Evolutionary conservation across 2,329 filamentous ascomycete genomes (phyloP), one percentile per base, ranked within the genome.

Genomic region (Ophiostoma novo-ulmi): DNA sequence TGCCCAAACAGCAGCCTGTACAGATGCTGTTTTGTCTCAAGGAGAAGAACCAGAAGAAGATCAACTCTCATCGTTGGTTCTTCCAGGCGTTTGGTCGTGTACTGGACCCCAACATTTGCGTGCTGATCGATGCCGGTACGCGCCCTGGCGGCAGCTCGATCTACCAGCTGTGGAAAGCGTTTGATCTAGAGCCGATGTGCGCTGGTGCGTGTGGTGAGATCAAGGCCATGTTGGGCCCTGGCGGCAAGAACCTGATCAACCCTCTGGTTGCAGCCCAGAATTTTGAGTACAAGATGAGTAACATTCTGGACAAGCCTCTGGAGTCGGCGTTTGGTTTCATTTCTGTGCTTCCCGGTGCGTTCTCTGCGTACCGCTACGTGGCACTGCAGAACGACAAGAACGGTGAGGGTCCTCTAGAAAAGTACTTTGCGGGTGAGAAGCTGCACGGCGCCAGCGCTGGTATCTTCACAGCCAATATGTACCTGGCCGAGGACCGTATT

Each of bases 221-320:
- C 80, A 97, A 94, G 78, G 95, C 95, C 0, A 97, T 97, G 81
- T 97, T 97, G 79, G 95, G 95, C 8, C 92, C 90, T 75, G 89
- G 87, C 35, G 94, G 93, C 77, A 83, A 88, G 5, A 93, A 94
- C 73, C 85, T 99, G 20, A 83, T 99, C 65, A 99, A 99, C 76
- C 95, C 95, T n/a, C 86, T 99, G 5, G 92, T 99, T 31, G 95
- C 95, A 1, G 94, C 94, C 0, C 95, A 99, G 77, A 99, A 99
- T 78, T 99, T 99, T 76, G 95, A 99, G 82, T 99, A 99, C 86
- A 99, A 99, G 85, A 97, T 99, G 91, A 97, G 93, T 80, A 99
- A 99, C 78, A 99, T 99, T 78, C 86, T 99, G 64, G 95, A 99
- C 80, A 99, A 99, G 82, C 95, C 95, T 1, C 83, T 99, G 58